Percentiles rank a stretch among this genome's conserved stretches.
Conservation (phyloP, 768 basidiomycete species). For the Amanita subjunquillea region DNA sequence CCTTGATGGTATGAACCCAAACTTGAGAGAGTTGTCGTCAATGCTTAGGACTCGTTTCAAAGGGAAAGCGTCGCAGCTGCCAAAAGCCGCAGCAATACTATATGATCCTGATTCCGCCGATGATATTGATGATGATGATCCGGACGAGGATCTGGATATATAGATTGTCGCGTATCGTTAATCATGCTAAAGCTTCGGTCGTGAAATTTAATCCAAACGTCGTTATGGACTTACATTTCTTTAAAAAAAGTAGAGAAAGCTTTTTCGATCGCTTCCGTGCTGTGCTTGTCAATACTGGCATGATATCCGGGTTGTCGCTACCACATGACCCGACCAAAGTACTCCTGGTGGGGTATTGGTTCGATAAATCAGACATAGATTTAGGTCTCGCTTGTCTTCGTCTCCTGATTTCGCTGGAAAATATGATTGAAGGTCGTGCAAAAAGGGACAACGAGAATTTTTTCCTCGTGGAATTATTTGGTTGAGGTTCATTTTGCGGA, state of each 20-base stretch:
- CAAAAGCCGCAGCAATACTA: conserved; percentile 44
- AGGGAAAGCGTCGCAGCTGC: conserved; percentile 11
- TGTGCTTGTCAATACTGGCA: neutral
- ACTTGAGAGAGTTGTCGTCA: neutral
- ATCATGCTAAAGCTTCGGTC: too few species aligned
- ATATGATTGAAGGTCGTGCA: neutral
- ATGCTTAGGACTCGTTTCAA: neutral
- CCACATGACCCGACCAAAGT: neutral
- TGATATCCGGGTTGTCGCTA: neutral
- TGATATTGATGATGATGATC: conserved; percentile 93
- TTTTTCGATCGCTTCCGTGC: neutral
- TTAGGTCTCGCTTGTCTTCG: neutral
- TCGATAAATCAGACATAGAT: conserved; percentile 4
- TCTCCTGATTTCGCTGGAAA: neutral
- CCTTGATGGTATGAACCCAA: conserved; percentile 52
- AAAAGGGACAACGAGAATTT: conserved; percentile 5
- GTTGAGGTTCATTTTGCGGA: neutral
- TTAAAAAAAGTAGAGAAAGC: neutral
- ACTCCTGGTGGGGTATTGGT: neutral
- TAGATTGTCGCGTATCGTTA: conserved; percentile 16
- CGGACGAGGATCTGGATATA: conserved; percentile 89
- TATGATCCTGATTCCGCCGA: conserved; percentile 94
- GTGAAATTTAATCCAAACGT: neutral
- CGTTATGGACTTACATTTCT: neutral
- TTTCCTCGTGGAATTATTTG: neutral